A percentile compares a stretch with the other conserved stretches of the same genome.
These are phyloP conservation scores for Carex kokanica DNA, from an alignment of 176 grass and related monocot genomes.

Conservation along the genomic window DNA sequence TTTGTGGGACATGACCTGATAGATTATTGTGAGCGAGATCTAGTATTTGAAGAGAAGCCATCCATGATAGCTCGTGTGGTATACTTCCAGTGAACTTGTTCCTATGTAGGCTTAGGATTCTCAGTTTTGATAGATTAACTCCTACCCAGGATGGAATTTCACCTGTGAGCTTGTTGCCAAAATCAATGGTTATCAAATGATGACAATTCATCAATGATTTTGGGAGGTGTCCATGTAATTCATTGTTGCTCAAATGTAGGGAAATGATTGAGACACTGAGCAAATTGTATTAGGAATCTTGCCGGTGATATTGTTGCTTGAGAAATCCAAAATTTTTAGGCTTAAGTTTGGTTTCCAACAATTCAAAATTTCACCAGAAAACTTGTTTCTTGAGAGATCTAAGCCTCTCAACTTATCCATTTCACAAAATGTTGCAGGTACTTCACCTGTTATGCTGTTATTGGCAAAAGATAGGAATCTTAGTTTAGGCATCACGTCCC, in stretches of 20 bases:
- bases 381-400: constrained; percentile 29
- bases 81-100: constrained; percentile 41
- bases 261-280: constrained; percentile 15
- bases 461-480: constrained; percentile 19
- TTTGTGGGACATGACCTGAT: constrained; percentile 25
- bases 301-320: constrained; percentile 10
- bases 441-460: constrained; percentile 24
- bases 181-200: constrained; percentile 30
- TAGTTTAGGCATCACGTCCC: constrained; percentile 25
- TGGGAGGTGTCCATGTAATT: constrained; percentile 29
- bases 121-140: constrained; percentile 5
- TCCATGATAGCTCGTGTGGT: constrained; percentile 18
- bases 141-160: constrained; percentile 32
- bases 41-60: constrained; percentile 33
- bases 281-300: constrained; percentile 24
- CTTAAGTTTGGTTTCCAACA: constrained; percentile 31
- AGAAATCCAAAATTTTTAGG: constrained; percentile 26
- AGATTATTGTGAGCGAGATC: constrained; percentile 37
- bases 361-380: constrained; percentile 24
- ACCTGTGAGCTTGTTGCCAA: constrained; percentile 35
- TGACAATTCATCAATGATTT: constrained; percentile 19
- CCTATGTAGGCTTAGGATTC: constrained; percentile 7
- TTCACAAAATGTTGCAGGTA: constrained; percentile 18
- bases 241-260: constrained; percentile 31
- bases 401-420: not conserved